These are phyloP conservation scores for Bigelowiella natans DNA, from an alignment of 78 protist genomes.

Conservation along the genomic window DNA sequence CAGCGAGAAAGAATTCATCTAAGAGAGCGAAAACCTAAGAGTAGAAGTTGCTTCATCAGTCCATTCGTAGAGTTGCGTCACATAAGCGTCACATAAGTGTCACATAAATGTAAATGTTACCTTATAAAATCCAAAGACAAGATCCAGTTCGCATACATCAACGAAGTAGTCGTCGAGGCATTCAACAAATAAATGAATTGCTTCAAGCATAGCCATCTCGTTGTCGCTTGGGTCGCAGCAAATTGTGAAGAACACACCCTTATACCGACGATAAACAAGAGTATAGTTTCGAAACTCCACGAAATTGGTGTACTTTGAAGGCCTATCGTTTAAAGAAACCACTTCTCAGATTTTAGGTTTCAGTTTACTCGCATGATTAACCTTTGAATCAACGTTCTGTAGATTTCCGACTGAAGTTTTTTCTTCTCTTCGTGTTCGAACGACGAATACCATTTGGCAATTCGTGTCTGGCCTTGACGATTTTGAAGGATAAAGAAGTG, in stretches of 20 bases:
- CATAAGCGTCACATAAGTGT: too few relatives aligned
- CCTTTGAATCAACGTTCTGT: neutral
- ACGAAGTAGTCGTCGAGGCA: constrained; percentile 68
- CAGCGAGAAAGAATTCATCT: constrained; percentile 91
- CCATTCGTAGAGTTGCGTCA: too few relatives aligned
- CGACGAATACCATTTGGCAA: constrained; percentile 81
- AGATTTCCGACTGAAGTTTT: neutral
- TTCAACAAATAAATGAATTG: constrained; percentile 93
- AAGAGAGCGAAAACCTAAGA: constrained; percentile 58
- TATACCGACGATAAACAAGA: neutral
- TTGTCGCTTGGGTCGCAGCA: constrained; percentile 78
- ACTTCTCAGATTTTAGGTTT: neutral
- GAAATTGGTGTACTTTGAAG: constrained; percentile 82
- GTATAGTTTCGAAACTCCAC: constrained; percentile 71
- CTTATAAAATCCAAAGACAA: constrained; percentile 88
- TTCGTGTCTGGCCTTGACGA: constrained; percentile 93
- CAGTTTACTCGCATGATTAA: too few relatives aligned
- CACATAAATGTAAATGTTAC: constrained; percentile 18
- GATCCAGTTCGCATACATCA: constrained; percentile 95
- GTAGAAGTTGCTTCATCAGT: too few relatives aligned
- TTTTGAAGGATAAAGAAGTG: constrained; percentile 73
- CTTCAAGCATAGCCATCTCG: constrained; percentile 77
- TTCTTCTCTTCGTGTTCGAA: constrained; percentile 12
- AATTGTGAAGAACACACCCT: constrained; percentile 74
- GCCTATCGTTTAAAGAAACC: neutral